These are phyloP conservation scores for Diplodia intermedia DNA, from an alignment of 2,329 filamentous ascomycete species.

Conservation along the genomic window DNA sequence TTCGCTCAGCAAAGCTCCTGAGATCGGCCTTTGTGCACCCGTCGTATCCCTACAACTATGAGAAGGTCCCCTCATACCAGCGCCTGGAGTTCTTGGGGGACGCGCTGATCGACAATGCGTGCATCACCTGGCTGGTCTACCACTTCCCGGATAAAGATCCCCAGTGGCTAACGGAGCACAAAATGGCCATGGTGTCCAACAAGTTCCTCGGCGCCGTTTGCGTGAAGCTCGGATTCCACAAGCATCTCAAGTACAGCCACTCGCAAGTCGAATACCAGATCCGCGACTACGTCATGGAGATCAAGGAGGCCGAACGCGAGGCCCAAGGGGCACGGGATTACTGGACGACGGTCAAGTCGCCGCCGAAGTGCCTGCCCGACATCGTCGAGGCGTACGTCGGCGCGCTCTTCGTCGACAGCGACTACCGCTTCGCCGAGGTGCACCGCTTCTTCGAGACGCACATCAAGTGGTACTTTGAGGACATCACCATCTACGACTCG, in stretches of 20 bases:
- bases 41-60: constrained; percentile 76
- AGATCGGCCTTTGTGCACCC: constrained; percentile 88
- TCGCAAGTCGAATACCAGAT: constrained; percentile 61
- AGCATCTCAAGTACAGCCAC: constrained; percentile 66
- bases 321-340: constrained; percentile 45
- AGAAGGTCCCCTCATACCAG: constrained; percentile 86
- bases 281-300: constrained; percentile 62
- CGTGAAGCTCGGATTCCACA: constrained; percentile 78
- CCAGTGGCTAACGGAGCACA: constrained; percentile 97
- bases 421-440: constrained; percentile 77
- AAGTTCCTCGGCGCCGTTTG: constrained; percentile 86
- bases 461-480: constrained; percentile 78
- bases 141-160: constrained; percentile 80
- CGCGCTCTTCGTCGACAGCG: constrained; percentile 88
- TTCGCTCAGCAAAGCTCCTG: constrained; percentile 76
- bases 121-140: constrained; percentile 81
- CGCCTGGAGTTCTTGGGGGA: constrained; percentile 92
- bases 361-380: constrained; percentile 82
- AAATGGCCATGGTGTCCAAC: constrained; percentile 99
- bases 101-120: constrained; percentile 83
- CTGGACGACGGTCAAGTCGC: constrained; percentile 57
- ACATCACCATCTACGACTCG: constrained; percentile 86
- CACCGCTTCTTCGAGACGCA: constrained; percentile 78
- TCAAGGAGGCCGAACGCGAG: constrained; percentile 61
- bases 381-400: constrained; percentile 88